phyloP scores from a whole-genome alignment of 306 rosid species.

The Cucurbita maxima region DNA sequence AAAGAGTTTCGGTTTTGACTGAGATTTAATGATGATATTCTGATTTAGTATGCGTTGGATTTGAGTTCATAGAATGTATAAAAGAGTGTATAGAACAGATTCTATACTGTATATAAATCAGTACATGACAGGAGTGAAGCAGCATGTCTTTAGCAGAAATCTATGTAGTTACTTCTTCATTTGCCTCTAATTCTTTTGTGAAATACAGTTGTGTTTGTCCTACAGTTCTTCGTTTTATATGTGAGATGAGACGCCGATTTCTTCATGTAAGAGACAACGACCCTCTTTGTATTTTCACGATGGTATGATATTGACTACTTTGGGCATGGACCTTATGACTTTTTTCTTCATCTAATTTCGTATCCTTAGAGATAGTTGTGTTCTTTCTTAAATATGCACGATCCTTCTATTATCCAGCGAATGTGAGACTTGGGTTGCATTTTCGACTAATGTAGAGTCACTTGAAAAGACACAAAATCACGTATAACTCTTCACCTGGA shows the following conservation, averaged over 20 bases:
- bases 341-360: neutral
- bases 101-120: constrained; percentile 17
- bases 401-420: too few relatives aligned
- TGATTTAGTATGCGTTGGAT: neutral
- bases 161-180: neutral
- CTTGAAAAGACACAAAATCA: too few relatives aligned
- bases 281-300: too few relatives aligned
- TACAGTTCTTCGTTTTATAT: neutral
- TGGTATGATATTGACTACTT: too few relatives aligned
- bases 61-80: constrained; percentile 17
- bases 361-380: neutral
- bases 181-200: neutral
- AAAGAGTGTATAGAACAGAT: constrained; percentile 7
- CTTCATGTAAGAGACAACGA: neutral
- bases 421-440: too few relatives aligned
- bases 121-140: neutral
- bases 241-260: neutral
- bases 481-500: too few relatives aligned
- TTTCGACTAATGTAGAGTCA: too few relatives aligned
- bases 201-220: neutral
- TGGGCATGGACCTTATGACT: too few relatives aligned
- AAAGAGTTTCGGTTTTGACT: neutral
- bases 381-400: neutral
- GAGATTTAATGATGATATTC: constrained; percentile 1
- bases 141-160: neutral